Base-by-base conservation (phyloP, 139 green algal genomes). In the Mychonastes homosphaera region DNA sequence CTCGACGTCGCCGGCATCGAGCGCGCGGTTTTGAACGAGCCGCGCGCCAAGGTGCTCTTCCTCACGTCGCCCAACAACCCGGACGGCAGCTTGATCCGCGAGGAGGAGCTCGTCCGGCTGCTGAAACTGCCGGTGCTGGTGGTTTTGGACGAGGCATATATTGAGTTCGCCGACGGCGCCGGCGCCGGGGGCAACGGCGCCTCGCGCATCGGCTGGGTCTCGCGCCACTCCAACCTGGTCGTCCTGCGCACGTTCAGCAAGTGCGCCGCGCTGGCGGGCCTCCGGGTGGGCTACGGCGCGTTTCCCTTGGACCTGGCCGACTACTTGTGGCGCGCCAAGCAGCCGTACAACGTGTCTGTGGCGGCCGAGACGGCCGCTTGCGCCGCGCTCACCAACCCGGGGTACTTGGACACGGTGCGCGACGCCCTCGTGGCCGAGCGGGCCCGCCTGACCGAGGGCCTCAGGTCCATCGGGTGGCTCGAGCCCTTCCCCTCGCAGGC, bases 41-140 rank as follows among this genome's bases (percentile, higher is more conserved):
- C 94, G 59, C 67, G 72, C 6, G 82, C 93, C 46, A 99, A 99
- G 74, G 80, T 95, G n/a, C 64, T 99, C 43, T 99, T 99, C 70
- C 69, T 99, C 7, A 99, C 93, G 2, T 95, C 81, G 0, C 93
- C 93, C 48, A 99, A 99, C 85, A 99, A 99, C 75, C 93, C 93
- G 5, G 93, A 99, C 53, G 93, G 93, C 43, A 86, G 70, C 55
- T 69, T 97, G 59, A 85, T 96, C 19, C 62, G 30, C 7, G 83
- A 90, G 30, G 78, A 77, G 24, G 85, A 96, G n/a, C 65, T 99
- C 21, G 54, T 72, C 29, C 64, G 56, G 10, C 36, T 97, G 18
- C 75, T 98, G 41, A 44, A 68, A 10, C 75, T 97, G 35, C 87
- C 86, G 7, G 83, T 90, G 38, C 76, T 98, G 29, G 88, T 98